These are phyloP conservation scores for Voacanga thouarsii DNA, from an alignment of 257 asterid genomes.

Conservation along the genomic window DNA sequence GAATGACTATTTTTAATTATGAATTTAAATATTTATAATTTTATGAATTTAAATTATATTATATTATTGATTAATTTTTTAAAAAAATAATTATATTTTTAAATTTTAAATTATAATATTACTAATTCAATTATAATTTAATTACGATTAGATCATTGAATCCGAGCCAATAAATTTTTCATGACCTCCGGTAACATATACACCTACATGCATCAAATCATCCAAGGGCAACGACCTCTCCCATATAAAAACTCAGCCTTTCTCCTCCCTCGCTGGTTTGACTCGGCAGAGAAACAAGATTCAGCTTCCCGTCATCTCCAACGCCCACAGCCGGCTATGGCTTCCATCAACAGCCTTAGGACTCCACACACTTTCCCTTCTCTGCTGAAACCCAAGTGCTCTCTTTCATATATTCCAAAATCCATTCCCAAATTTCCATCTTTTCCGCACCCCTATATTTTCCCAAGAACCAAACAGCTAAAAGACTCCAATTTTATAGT, in stretches of 20 bases:
- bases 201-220: not conserved
- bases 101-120: too few relatives aligned
- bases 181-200: too few relatives aligned
- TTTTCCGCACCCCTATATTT: constrained; percentile 14
- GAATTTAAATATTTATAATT: too few relatives aligned
- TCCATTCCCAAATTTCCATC: constrained; percentile 18
- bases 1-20: too few relatives aligned
- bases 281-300: constrained; percentile 12
- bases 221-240: not conserved
- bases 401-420: constrained; percentile 19
- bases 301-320: not conserved
- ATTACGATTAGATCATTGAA: too few relatives aligned
- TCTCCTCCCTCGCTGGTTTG: constrained; percentile 5
- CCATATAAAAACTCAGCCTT: constrained; percentile 1
- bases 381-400: constrained; percentile 39
- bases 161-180: too few relatives aligned
- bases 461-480: constrained; percentile 19
- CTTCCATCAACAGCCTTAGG: constrained; percentile 38
- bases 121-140: too few relatives aligned
- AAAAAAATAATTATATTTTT: too few relatives aligned
- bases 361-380: constrained; percentile 43
- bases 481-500: constrained; percentile 27
- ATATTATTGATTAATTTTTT: too few relatives aligned
- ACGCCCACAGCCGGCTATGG: constrained; percentile 29
- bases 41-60: too few relatives aligned